Evolutionary conservation across 768 basidiomycete species (phyloP).

Genomic region (Harrya chromipes): DNA sequence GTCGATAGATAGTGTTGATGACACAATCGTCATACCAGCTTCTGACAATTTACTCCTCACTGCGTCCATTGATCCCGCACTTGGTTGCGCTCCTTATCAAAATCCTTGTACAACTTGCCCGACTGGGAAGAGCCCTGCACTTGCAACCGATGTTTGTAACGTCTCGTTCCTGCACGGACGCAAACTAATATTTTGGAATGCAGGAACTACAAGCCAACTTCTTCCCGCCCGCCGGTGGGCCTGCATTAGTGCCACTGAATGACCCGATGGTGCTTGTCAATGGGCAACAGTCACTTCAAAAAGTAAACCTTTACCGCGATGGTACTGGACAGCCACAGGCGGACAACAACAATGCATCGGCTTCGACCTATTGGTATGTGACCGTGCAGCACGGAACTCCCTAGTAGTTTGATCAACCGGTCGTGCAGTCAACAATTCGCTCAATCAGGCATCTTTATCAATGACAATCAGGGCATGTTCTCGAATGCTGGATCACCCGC

Average conservation of each 20-base stretch:
- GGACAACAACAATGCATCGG: slow-evolving; percentile 22
- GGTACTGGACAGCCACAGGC: slow-evolving; percentile 27
- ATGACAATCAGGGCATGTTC: slow-evolving; percentile 19
- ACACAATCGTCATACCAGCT: slow-evolving; percentile 6
- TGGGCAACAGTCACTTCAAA: slow-evolving; percentile 21
- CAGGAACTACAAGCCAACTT: slow-evolving; percentile 25
- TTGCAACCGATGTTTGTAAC: slow-evolving; percentile 21
- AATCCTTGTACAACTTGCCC: slow-evolving; percentile 28
- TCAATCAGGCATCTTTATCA: slow-evolving; percentile 24
- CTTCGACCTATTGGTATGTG: slow-evolving; percentile 20
- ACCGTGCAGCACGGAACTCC: too few relatives aligned
- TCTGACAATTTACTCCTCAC: slow-evolving; percentile 27
- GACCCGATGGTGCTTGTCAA: slow-evolving; percentile 27
- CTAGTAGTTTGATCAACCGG: not conserved
- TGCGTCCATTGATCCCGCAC: slow-evolving; percentile 24
- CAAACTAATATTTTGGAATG: not conserved
- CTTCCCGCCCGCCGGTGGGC: slow-evolving; percentile 23
- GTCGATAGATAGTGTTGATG: not conserved
- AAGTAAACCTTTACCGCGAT: slow-evolving; percentile 27
- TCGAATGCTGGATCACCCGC: slow-evolving; percentile 21
- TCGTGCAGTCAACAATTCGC: slow-evolving; percentile 18
- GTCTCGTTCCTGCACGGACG: not conserved
- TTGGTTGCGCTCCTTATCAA: slow-evolving; percentile 24
- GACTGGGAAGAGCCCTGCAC: slow-evolving; percentile 14
- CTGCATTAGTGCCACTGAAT: slow-evolving; percentile 24